Base-by-base conservation (phyloP, 305 asterid genomes). In the Rubia occidens region DNA sequence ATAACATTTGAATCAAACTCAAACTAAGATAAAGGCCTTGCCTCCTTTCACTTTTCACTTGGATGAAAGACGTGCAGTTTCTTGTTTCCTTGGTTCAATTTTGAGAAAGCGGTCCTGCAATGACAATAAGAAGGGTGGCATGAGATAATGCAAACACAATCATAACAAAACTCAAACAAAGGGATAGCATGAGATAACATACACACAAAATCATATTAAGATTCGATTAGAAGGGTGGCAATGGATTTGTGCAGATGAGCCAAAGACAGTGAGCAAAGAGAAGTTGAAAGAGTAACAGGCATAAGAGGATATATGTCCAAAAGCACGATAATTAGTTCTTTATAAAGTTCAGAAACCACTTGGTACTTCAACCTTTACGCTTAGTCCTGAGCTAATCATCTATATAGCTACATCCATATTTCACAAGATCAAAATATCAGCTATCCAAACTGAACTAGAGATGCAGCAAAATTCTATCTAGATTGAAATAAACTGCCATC, bases 71-170 rank as follows among this genome's bases (percentile, higher is more conserved):
- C 47, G 61, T 20, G 43, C 3, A 9, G 47, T 51, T 51, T 67
- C 71, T 67, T 67, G 71, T 51, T 67, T 67, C 61, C 71, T 67
- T 29, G 71, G 71, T 29, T 67, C 61, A 49, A 59, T 56, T 21
- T 67, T 67, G 13, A 51, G 32, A 5, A 67, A 51, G 3, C 71
- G 62, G 9, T 67, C 71, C 71, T 67, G 40, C 61, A 51, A 15
- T 9, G 59, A 10, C 42, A 67, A 47, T 15, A 6, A 67, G 58
- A 21, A 1, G 11, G 5, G 10, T 14, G 14, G 7, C 4, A 47
- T 66, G 20, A 29, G 64, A 60, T 11, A 26, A 29, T 17, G 26
- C 60, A 60, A 60, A 29, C 65, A 3, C 7, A 60, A 60, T 29
- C 65, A 60, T 2, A 60, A 26, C 11, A 14, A 60, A 60, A 60